A percentile compares a stretch with the other conserved stretches of the same genome.
These are phyloP conservation scores for Castanospermum australe DNA, from an alignment of 306 rosid species.

Conservation along the genomic window DNA sequence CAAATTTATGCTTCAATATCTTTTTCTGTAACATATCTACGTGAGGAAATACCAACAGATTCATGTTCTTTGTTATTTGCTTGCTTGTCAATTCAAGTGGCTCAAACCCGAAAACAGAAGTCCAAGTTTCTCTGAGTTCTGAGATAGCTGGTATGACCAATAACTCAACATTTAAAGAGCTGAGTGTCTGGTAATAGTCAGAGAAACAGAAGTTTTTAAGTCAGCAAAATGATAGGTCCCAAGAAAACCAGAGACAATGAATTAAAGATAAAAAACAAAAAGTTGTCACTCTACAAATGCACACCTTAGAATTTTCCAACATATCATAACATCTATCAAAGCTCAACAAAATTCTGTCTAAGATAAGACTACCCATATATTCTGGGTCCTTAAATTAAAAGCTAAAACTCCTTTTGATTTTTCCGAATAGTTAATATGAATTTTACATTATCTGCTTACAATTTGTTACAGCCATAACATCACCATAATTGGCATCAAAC, in stretches of 20 bases:
- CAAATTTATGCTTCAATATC: constrained; percentile 24
- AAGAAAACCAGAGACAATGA: constrained; percentile 22
- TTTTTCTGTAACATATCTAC: constrained; percentile 53
- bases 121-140: constrained; percentile 57
- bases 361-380: constrained; percentile 11
- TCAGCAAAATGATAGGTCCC: constrained; percentile 6
- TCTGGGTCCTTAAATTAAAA: constrained; percentile 2
- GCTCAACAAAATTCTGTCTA: constrained; percentile 12
- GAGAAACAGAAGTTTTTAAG: background rate
- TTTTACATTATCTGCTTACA: too few relatives aligned
- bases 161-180: constrained; percentile 59
- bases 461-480: too few relatives aligned
- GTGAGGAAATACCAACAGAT: constrained; percentile 49
- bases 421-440: background rate
- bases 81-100: constrained; percentile 39
- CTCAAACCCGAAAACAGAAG: constrained; percentile 62
- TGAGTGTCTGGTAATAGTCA: constrained; percentile 46
- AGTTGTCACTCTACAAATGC: background rate
- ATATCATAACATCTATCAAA: background rate
- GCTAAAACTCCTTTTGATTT: background rate
- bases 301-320: background rate
- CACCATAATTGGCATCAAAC: too few relatives aligned
- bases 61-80: constrained; percentile 37
- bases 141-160: constrained; percentile 63
- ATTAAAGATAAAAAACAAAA: too few relatives aligned